Base-by-base conservation (phyloP, 1,284 basidiomycete genomes). In the Trichosporon sp. region DNA sequence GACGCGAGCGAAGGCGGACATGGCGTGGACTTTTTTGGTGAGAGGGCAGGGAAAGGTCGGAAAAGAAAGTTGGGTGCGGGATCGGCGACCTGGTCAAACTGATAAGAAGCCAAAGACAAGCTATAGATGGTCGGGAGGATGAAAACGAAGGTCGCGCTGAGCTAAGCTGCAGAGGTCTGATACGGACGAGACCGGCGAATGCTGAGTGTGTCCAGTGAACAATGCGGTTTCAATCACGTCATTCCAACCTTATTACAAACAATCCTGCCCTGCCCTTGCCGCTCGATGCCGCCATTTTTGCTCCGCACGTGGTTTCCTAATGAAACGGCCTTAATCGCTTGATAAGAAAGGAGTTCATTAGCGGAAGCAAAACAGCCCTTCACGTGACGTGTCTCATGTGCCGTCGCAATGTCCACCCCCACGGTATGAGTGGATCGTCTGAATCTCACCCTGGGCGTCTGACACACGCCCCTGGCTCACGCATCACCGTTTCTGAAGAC, bases 1-100 rank as follows among this genome's bases (percentile, higher is more conserved):
- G 66, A 54, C 31, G 51, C 48, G 68, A 40, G 59, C 56, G 40
- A 74, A 37, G 31, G 70, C 48, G 32, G 46, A 59, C 21, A 59
- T 38, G 21, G 19, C 54, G 37, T 56, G 35, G 61, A n/a, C 35
- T 5, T 14, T 19, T 32, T 38, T 10, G 35, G 37, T 38, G 21
- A 12, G 7, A 37, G 31, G 6, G 4, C 35, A 61, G 46, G 7
- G 38, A 46, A 37, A 66, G 11, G 32, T 14, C 31, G 31, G 38
- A 26, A 26, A 26, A 26, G 26, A 26, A 26, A 26, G 26, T 26
- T 26, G 26, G 26, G 26, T 26, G 26, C 19, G 31, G 19, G 37
- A n/a, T 10, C 12, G 37, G 56, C 21, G 16, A 46, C 4, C n/a
- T 51, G 16, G 51, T n/a, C 10, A 7, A 26, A 26, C 51, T 54